Evolutionary conservation across 129 eudicot genomes (phyloP).

Genomic region (Smallanthus sonchifolius): DNA sequence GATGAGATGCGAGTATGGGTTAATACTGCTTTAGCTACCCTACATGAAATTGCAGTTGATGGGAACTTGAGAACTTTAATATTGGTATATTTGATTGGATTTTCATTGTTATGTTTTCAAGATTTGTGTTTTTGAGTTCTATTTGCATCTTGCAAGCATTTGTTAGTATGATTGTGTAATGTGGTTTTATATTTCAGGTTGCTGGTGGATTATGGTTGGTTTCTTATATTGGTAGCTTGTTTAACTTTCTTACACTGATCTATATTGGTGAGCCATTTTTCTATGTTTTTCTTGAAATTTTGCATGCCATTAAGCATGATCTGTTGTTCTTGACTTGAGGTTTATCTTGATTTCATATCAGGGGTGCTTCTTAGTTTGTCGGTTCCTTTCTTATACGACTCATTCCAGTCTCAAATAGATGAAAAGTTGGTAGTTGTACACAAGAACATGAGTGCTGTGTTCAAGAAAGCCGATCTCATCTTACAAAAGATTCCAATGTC

Average conservation of each 20-base stretch:
- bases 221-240: slow-evolving; percentile 66
- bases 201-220: slow-evolving; percentile 56
- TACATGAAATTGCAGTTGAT: slow-evolving; percentile 67
- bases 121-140: neutral
- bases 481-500: slow-evolving; percentile 51
- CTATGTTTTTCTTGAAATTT: neutral
- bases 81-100: slow-evolving; percentile 41
- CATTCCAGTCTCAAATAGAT: slow-evolving; percentile 67
- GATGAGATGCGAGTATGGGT: slow-evolving; percentile 55
- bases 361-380: slow-evolving; percentile 77
- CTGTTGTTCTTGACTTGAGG: neutral
- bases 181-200: slow-evolving; percentile 42
- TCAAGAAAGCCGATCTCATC: slow-evolving; percentile 45
- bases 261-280: slow-evolving; percentile 62
- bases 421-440: slow-evolving; percentile 48
- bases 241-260: slow-evolving; percentile 70
- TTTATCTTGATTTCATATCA: slow-evolving; percentile 23
- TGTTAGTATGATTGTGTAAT: neutral
- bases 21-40: slow-evolving; percentile 47
- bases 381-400: slow-evolving; percentile 72
- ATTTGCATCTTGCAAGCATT: slow-evolving; percentile 8
- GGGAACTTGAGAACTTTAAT: slow-evolving; percentile 58
- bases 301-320: neutral
- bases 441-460: slow-evolving; percentile 38
- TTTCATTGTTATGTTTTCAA: neutral